Percentiles rank a stretch among this genome's conserved stretches.
phyloP scores from a whole-genome alignment of 2,329 filamentous ascomycete genomes.

The Alternaria sp. region DNA sequence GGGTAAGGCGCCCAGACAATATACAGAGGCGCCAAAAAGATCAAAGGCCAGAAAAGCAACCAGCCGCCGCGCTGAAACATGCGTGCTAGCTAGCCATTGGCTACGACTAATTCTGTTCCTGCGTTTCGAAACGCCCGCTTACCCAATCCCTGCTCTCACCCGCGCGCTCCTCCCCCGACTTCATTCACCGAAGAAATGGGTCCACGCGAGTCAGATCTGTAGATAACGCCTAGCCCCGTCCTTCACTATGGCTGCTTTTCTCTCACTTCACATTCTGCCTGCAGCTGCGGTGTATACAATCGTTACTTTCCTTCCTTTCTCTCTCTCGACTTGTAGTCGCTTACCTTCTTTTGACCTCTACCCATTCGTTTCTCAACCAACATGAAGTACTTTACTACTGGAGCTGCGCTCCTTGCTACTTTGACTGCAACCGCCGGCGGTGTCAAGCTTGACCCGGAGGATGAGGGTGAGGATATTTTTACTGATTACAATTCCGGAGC shows the following conservation, averaged over 20 bases:
- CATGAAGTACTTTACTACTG: constrained; percentile 45
- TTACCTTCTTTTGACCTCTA: constrained; percentile 15
- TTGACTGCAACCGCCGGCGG: constrained; percentile 37
- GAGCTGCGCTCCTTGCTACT: constrained; percentile 49
- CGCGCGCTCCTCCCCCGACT: constrained; percentile 29
- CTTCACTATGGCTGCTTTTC: constrained; percentile 26
- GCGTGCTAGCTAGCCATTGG: constrained; percentile 26
- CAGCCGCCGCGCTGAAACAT: constrained; percentile 28
- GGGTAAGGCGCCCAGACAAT: constrained; percentile 9
- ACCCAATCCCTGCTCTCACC: constrained; percentile 18
- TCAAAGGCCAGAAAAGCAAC: constrained; percentile 14
- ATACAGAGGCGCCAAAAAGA: constrained; percentile 10
- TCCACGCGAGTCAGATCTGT: constrained; percentile 12
- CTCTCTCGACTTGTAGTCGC: constrained; percentile 8
- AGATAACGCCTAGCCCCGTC: constrained; percentile 17
- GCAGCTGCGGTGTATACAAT: constrained; percentile 26
- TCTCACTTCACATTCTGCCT: constrained; percentile 31
- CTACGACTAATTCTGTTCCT: constrained; percentile 16
- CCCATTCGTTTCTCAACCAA: constrained; percentile 23
- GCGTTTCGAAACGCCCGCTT: constrained; percentile 36
- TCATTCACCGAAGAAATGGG: constrained; percentile 3
- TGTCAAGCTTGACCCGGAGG: constrained; percentile 43
- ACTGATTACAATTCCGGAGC: neutral
- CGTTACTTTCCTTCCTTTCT: constrained; percentile 28
- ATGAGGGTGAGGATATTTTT: constrained; percentile 28